Conservation (phyloP, 495 filamentous ascomycete species). For the Rhizodiscina lignyota region DNA sequence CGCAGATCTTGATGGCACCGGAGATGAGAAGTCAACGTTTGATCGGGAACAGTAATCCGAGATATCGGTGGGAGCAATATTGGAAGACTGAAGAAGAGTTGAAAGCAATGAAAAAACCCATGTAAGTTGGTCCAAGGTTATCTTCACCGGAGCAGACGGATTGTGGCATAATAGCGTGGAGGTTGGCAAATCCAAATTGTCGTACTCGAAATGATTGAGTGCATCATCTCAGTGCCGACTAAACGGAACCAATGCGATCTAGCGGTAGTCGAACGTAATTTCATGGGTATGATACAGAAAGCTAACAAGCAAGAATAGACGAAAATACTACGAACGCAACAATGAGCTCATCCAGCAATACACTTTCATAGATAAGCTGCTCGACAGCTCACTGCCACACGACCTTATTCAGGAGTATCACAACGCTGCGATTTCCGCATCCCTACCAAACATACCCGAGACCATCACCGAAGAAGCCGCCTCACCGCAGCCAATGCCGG, state of each 20-base stretch:
- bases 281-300: no score
- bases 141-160: not conserved
- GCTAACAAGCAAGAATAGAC: no score
- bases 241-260: no score
- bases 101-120: constrained; percentile 42
- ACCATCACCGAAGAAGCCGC: constrained; percentile 36
- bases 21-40: constrained; percentile 63
- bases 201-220: constrained; percentile 3
- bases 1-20: constrained; percentile 40
- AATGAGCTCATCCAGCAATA: constrained; percentile 78
- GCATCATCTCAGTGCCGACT: no score
- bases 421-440: no score
- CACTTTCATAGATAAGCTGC: constrained; percentile 75
- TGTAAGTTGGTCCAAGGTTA: constrained; percentile 24
- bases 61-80: constrained; percentile 60
- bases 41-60: constrained; percentile 59
- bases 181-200: no score
- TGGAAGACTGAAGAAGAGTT: constrained; percentile 54
- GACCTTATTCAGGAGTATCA: constrained; percentile 78
- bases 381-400: constrained; percentile 77
- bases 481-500: constrained; percentile 3
- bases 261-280: no score
- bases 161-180: no score
- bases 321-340: constrained; percentile 68
- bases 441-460: constrained; percentile 29